Percentiles rank a stretch among this genome's conserved stretches.
These are phyloP conservation scores for Ascochyta pisi DNA, from an alignment of 2,329 filamentous ascomycete genomes.

Conservation along the genomic window DNA sequence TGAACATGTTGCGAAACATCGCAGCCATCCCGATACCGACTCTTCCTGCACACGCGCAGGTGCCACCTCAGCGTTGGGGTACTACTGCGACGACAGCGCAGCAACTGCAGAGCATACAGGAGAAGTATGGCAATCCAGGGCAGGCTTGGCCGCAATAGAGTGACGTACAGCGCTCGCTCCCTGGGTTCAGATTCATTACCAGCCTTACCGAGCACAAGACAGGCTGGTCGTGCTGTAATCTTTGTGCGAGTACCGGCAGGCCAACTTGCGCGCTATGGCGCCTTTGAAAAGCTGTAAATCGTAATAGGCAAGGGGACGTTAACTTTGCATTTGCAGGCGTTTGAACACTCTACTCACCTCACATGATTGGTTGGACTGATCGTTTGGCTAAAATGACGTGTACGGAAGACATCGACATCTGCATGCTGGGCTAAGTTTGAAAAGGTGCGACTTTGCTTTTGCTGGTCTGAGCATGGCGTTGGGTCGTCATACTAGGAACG, in stretches of 20 bases:
- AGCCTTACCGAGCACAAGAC: too few species aligned
- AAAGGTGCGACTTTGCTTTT: background rate
- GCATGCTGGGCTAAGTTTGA: background rate
- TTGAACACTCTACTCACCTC: background rate
- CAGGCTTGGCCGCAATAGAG: slow-evolving; percentile 15
- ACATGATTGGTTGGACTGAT: background rate
- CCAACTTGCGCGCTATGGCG: background rate
- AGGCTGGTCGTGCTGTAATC: background rate
- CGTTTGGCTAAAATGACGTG: background rate
- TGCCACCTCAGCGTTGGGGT: slow-evolving; percentile 32
- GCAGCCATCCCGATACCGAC: slow-evolving; percentile 27
- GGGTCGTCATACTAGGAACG: background rate
- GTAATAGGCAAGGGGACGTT: background rate
- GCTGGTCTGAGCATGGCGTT: background rate
- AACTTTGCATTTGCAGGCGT: background rate
- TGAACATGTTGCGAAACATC: slow-evolving; percentile 71
- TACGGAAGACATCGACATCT: background rate
- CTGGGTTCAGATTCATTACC: background rate
- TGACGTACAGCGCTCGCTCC: background rate
- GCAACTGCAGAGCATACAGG: slow-evolving; percentile 42
- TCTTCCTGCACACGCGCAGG: slow-evolving; percentile 11
- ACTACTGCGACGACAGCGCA: slow-evolving; percentile 36
- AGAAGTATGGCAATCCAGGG: slow-evolving; percentile 35
- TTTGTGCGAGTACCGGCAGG: background rate
- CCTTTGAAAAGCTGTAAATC: background rate